Evolutionary conservation across 179 eudicot species (phyloP).

Genomic region (Silene coronaria): DNA sequence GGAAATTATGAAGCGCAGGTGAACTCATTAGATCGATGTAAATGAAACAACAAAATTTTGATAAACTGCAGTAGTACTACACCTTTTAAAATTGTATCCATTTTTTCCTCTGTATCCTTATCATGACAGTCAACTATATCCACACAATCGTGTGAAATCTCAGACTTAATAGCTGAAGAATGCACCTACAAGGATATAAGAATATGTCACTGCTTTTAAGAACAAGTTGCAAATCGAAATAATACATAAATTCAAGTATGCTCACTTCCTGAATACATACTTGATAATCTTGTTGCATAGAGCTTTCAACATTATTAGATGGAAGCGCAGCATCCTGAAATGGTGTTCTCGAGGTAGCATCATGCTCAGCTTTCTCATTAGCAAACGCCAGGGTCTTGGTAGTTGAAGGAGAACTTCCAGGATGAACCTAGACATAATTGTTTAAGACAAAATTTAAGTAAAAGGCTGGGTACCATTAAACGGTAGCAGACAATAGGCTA

Average conservation of each 20-base stretch:
- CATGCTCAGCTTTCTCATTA: slow-evolving; percentile 3
- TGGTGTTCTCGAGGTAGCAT: slow-evolving; percentile 14
- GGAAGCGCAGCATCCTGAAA: slow-evolving; percentile 13
- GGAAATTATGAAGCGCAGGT: background rate
- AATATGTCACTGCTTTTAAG: background rate
- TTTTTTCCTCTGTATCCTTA: slow-evolving; percentile 13
- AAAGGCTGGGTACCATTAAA: slow-evolving; percentile 1
- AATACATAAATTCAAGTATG: background rate
- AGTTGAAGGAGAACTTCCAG: slow-evolving; percentile 25
- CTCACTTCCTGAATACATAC: slow-evolving; percentile 17
- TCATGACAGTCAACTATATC: slow-evolving; percentile 10
- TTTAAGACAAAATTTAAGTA: slow-evolving; percentile 14
- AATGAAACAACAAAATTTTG: background rate
- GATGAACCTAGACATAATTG: slow-evolving; percentile 29
- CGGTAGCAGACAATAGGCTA: background rate
- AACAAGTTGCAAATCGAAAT: background rate
- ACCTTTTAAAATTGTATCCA: slow-evolving; percentile 18
- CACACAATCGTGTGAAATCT: slow-evolving; percentile 7
- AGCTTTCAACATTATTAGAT: slow-evolving; percentile 24
- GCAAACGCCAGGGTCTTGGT: slow-evolving; percentile 18
- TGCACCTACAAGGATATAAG: slow-evolving; percentile 11
- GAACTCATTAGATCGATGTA: background rate
- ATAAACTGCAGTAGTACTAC: slow-evolving; percentile 6
- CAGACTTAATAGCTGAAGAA: slow-evolving; percentile 4
- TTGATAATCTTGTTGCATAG: slow-evolving; percentile 25